phyloP scores from a whole-genome alignment of 257 asterid genomes.

The Handroanthus guayacan region DNA sequence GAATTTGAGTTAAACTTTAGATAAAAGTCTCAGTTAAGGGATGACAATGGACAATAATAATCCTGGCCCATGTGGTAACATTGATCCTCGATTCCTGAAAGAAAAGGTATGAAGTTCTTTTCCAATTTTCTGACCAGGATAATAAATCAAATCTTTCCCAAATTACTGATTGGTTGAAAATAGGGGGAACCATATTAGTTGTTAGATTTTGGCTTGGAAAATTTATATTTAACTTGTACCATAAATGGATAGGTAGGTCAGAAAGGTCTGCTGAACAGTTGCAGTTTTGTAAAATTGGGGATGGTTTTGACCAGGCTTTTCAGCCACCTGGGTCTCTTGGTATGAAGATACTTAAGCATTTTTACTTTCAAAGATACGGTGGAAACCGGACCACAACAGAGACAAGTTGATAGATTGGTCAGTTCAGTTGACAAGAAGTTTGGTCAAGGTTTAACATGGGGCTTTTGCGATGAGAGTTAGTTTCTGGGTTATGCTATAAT shows the following conservation, averaged over 20 bases:
- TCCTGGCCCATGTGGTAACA: neutral
- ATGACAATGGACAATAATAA: neutral
- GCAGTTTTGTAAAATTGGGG: neutral
- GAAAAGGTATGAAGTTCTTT: slow-evolving; percentile 7
- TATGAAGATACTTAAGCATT: neutral
- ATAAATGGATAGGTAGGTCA: neutral
- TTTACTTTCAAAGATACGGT: neutral
- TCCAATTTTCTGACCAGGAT: neutral
- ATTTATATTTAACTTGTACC: neutral
- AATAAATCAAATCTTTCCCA: neutral
- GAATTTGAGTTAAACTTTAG: neutral
- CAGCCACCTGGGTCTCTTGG: neutral
- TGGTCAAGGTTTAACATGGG: neutral
- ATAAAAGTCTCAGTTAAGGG: neutral
- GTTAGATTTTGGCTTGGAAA: neutral
- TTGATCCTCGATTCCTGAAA: neutral
- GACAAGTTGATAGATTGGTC: neutral
- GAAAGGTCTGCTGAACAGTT: neutral
- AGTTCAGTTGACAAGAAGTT: neutral
- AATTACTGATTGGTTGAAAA: neutral
- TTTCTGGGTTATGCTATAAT: neutral
- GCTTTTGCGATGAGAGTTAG: neutral
- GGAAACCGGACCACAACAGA: neutral
- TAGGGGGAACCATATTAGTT: neutral
- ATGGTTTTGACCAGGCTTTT: neutral